Evolutionary conservation across 306 rosid genomes (phyloP).

Genomic region (Purshia tridentata): DNA sequence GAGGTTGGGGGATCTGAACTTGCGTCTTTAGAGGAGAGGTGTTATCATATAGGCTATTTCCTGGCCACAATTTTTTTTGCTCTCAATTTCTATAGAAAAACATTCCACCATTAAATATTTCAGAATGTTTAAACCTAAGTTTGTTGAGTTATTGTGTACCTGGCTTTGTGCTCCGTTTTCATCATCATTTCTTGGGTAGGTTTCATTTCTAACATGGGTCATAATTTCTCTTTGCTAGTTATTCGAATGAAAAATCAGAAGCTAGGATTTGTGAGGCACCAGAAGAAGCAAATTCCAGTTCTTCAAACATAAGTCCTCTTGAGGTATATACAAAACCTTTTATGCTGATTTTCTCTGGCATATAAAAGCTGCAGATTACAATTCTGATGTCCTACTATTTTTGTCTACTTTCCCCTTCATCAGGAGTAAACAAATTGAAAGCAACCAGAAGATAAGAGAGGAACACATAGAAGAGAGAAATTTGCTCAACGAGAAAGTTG

Average conservation of each 20-base stretch:
- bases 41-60: not conserved
- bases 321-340: constrained; percentile 44
- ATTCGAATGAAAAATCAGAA: constrained; percentile 89
- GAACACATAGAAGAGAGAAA: constrained; percentile 15
- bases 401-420: constrained; percentile 15
- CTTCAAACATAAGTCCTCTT: constrained; percentile 27
- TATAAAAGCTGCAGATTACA: not conserved
- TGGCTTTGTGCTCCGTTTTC: not conserved
- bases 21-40: not conserved
- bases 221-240: constrained; percentile 45
- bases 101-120: not conserved
- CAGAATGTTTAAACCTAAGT: too few species aligned
- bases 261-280: constrained; percentile 59
- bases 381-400: not conserved
- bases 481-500: constrained; percentile 10
- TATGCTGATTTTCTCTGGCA: not conserved
- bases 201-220: constrained; percentile 30
- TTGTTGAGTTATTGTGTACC: not conserved
- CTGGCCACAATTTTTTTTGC: not conserved
- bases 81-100: not conserved
- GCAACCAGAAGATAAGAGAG: constrained; percentile 22
- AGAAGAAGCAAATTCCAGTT: constrained; percentile 42
- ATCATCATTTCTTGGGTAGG: not conserved
- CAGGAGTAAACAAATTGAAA: constrained; percentile 42
- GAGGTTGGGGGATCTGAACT: not conserved